Evolutionary conservation across 1,139 yeast species (phyloP).

Genomic region (Scheffersomyces stambukii): DNA sequence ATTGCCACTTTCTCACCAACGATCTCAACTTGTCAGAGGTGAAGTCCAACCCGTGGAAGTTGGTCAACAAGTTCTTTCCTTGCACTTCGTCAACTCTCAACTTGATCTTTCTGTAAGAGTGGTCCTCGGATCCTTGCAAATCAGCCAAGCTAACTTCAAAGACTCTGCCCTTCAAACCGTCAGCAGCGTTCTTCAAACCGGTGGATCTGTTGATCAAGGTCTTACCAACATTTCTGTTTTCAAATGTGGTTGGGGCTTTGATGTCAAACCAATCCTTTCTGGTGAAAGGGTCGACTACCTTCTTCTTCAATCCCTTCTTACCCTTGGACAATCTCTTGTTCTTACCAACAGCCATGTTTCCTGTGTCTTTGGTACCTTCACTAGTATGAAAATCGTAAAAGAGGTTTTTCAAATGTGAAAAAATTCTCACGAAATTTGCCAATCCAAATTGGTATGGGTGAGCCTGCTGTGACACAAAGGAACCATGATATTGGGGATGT

Average conservation of each 20-base stretch:
- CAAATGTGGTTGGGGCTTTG: slow-evolving; percentile 51
- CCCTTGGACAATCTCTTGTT: slow-evolving; percentile 54
- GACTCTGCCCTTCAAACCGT: slow-evolving; percentile 51
- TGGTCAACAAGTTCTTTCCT: slow-evolving; percentile 52
- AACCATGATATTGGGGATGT: too few species aligned
- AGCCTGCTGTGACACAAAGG: too few species aligned
- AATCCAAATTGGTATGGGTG: not conserved
- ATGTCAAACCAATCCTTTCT: slow-evolving; percentile 51
- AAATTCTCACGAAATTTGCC: too few species aligned
- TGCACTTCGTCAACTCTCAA: slow-evolving; percentile 54
- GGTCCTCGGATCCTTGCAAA: slow-evolving; percentile 51
- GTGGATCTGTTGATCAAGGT: slow-evolving; percentile 50
- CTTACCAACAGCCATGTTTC: slow-evolving; percentile 49
- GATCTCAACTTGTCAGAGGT: slow-evolving; percentile 50
- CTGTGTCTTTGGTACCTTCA: slow-evolving; percentile 5
- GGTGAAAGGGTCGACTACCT: slow-evolving; percentile 51
- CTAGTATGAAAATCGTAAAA: slow-evolving; percentile 2
- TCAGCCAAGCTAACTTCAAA: slow-evolving; percentile 48
- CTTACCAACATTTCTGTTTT: slow-evolving; percentile 50
- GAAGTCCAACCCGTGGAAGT: slow-evolving; percentile 51
- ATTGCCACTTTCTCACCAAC: slow-evolving; percentile 52
- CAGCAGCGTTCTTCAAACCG: slow-evolving; percentile 51
- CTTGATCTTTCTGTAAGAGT: slow-evolving; percentile 48
- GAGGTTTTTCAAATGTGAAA: too few species aligned
- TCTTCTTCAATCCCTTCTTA: slow-evolving; percentile 50